Conservation (phyloP, 164 flowering plant species). For the Umbellularia californica region DNA sequence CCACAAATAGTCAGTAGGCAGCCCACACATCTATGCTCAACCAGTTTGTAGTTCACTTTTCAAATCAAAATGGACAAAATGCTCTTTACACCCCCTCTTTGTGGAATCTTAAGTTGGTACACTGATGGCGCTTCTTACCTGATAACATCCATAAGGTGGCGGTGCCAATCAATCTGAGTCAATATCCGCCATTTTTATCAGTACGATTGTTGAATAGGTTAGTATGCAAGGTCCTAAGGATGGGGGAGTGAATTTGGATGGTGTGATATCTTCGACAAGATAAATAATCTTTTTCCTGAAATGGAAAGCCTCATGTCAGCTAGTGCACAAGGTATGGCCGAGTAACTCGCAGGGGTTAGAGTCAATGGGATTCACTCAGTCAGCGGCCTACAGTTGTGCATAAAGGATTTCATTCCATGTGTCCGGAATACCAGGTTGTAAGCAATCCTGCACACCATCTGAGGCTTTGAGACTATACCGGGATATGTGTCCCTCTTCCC, state of each 20-base stretch:
- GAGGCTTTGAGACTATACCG: slow-evolving; percentile 34
- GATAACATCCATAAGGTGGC: too few species aligned
- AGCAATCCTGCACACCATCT: slow-evolving; percentile 51
- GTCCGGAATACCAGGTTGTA: slow-evolving; percentile 86
- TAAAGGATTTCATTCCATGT: slow-evolving; percentile 75
- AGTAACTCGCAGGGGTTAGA: neutral
- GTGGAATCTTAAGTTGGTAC: too few species aligned
- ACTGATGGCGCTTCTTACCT: too few species aligned
- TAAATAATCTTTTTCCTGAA: too few species aligned
- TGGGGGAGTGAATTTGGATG: too few species aligned
- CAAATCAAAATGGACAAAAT: too few species aligned
- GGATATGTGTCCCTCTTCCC: slow-evolving; percentile 74
- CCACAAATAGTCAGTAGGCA: too few species aligned
- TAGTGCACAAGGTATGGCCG: neutral
- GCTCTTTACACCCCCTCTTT: too few species aligned
- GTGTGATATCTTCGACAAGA: neutral
- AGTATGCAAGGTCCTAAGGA: too few species aligned
- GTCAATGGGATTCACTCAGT: neutral
- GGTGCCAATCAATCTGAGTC: neutral
- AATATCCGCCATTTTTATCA: neutral
- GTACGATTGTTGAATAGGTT: neutral
- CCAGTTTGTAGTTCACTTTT: too few species aligned
- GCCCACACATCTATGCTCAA: too few species aligned
- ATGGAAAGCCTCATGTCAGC: neutral
- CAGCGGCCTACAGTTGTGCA: slow-evolving; percentile 44